Evolutionary conservation across 2,329 filamentous ascomycete species (phyloP).

Genomic region (Diplocarpon mali): DNA sequence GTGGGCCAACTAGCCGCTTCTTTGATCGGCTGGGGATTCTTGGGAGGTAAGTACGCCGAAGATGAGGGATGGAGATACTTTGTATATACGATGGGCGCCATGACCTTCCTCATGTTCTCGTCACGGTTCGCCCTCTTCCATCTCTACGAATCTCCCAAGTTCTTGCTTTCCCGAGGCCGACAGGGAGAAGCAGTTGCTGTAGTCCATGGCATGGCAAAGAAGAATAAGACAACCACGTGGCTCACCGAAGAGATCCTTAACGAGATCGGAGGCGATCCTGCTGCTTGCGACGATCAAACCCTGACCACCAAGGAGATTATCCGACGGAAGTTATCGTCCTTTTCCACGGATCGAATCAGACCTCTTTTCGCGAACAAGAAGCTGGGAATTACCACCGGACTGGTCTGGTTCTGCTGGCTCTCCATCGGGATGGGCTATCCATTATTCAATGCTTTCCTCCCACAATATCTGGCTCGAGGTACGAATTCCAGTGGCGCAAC

Average conservation of each 20-base stretch:
- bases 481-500: slow-evolving; percentile 26
- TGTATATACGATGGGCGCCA: slow-evolving; percentile 56
- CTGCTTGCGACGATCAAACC: slow-evolving; percentile 1
- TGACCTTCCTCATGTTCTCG: slow-evolving; percentile 68
- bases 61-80: slow-evolving; percentile 70
- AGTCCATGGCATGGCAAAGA: slow-evolving; percentile 65
- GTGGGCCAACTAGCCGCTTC: slow-evolving; percentile 67
- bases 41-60: slow-evolving; percentile 40
- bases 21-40: slow-evolving; percentile 64
- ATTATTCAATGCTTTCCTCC: slow-evolving; percentile 83
- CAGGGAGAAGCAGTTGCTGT: slow-evolving; percentile 71
- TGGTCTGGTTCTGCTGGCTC: slow-evolving; percentile 72
- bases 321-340: slow-evolving; percentile 43
- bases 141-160: slow-evolving; percentile 79
- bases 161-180: slow-evolving; percentile 62
- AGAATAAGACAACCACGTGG: slow-evolving; percentile 62
- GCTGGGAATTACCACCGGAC: slow-evolving; percentile 38
- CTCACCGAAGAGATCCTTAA: slow-evolving; percentile 61
- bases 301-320: slow-evolving; percentile 16
- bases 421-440: slow-evolving; percentile 80
- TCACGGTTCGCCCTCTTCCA: slow-evolving; percentile 71
- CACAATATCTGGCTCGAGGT: slow-evolving; percentile 64
- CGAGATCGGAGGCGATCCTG: slow-evolving; percentile 36
- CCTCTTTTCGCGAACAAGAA: slow-evolving; percentile 51
- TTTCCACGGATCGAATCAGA: slow-evolving; percentile 55